Base-by-base conservation (phyloP, 495 filamentous ascomycete genomes). In the Aspergillus bridgeri region DNA sequence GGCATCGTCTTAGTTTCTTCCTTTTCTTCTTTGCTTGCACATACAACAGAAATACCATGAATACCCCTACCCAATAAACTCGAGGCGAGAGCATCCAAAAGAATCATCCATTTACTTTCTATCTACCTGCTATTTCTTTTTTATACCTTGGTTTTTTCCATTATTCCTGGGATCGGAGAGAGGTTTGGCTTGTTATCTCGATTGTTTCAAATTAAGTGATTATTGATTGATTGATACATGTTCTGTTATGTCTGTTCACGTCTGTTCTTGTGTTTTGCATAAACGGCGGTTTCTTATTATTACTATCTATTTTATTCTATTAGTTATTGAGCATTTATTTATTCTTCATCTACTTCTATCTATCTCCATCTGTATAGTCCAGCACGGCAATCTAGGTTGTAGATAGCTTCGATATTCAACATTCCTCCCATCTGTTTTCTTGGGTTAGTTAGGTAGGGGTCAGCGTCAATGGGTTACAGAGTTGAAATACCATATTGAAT, bases 1-100 rank as follows among this genome's bases (percentile, higher is more conserved):
- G 58, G 77, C 59, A 22, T 73, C 71, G 17, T 66, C 68, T 49
- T 81, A 75, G 56, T 50, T 43, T 25, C 18, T 51, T 43, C 15
- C 59, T 29, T 67, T 56, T 50, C 19, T 48, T 51, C 23, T 61
- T 61, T 49, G 18, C 53, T 56, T 58, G 45, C 44, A 48, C 5
- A 24, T 51, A 17, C 19, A 15, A 15, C 33, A 38, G 33, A 38
- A 13, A 38, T 9, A 38, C n/a, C n/a, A n/a, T n/a, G n/a, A n/a
- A n/a, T n/a, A n/a, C n/a, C n/a, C n/a, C n/a, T n/a, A n/a, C n/a
- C n/a, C n/a, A n/a, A n/a, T n/a, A n/a, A n/a, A n/a, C n/a, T n/a
- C n/a, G n/a, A n/a, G n/a, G n/a, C n/a, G 33, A 11, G 29, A 15
- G 33, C 13, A 8, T 38, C 1, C 1, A 38, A 38, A 38, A 15